Evolutionary conservation across 2,329 filamentous ascomycete species (phyloP).

Genomic region (Metarhizium rileyi): DNA sequence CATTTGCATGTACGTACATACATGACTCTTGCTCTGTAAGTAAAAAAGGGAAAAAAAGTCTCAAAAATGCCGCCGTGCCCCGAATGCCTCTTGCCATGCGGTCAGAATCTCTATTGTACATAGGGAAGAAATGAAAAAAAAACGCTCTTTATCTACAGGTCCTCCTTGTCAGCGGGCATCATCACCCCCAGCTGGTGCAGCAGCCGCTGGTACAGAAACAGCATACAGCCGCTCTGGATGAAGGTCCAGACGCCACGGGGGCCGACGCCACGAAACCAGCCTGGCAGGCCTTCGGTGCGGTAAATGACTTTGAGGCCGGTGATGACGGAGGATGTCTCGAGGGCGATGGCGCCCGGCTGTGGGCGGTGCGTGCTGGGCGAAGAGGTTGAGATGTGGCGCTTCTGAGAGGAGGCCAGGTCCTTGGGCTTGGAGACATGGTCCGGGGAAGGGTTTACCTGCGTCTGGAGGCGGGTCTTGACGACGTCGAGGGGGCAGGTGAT

Average conservation of each 20-base stretch:
- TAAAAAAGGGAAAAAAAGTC: neutral
- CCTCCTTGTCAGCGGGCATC: slow-evolving; percentile 22
- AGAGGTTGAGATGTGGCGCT: slow-evolving; percentile 76
- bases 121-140: neutral
- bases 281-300: slow-evolving; percentile 73
- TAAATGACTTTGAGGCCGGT: slow-evolving; percentile 83
- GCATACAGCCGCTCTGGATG: slow-evolving; percentile 92
- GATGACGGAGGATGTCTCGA: slow-evolving; percentile 84
- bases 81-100: neutral
- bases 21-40: neutral
- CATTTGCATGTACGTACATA: neutral
- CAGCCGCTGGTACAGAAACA: slow-evolving; percentile 87
- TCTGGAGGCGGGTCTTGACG: slow-evolving; percentile 94
- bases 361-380: slow-evolving; percentile 77
- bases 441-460: slow-evolving; percentile 54
- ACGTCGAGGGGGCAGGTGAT: slow-evolving; percentile 95
- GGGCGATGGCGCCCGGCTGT: slow-evolving; percentile 64
- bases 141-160: slow-evolving; percentile 10
- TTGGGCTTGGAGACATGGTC: slow-evolving; percentile 16
- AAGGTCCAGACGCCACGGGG: slow-evolving; percentile 94
- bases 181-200: slow-evolving; percentile 62
- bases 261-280: slow-evolving; percentile 91
- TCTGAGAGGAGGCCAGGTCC: slow-evolving; percentile 39
- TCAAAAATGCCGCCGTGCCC: neutral
- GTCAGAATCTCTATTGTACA: neutral